Percentiles rank a stretch among this genome's conserved stretches.
Evolutionary conservation across 1,284 basidiomycete species (phyloP).

Genomic region (Moesziomyces sp.): DNA sequence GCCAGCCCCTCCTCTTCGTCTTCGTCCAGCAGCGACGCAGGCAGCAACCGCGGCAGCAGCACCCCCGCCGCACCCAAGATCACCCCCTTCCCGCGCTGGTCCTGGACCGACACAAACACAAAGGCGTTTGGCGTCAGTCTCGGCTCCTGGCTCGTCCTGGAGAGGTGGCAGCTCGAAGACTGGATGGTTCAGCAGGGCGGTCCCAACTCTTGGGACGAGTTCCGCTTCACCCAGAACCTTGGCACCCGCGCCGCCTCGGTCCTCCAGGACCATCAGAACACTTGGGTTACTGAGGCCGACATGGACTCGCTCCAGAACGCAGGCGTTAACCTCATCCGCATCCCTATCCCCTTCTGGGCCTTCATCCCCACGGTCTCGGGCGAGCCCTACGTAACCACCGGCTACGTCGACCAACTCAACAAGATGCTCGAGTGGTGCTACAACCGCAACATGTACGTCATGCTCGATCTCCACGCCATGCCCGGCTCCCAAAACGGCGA

Average conservation of each 20-base stretch:
- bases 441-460: slow-evolving; percentile 68
- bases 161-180: slow-evolving; percentile 69
- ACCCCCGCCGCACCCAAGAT: slow-evolving; percentile 26
- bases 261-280: slow-evolving; percentile 66
- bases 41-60: slow-evolving; percentile 5
- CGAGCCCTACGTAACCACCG: slow-evolving; percentile 56
- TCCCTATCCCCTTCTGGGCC: slow-evolving; percentile 68
- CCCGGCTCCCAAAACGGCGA: slow-evolving; percentile 69
- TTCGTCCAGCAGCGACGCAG: slow-evolving; percentile 7
- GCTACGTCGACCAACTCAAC: slow-evolving; percentile 55
- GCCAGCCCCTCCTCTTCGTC: slow-evolving; percentile 1
- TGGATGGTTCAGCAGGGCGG: slow-evolving; percentile 68
- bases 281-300: slow-evolving; percentile 68
- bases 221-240: slow-evolving; percentile 60
- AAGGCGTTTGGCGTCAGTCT: slow-evolving; percentile 65
- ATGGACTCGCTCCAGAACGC: slow-evolving; percentile 62
- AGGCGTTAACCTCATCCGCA: slow-evolving; percentile 67
- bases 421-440: slow-evolving; percentile 65
- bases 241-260: slow-evolving; percentile 49
- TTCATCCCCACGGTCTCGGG: slow-evolving; percentile 56
- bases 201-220: slow-evolving; percentile 68
- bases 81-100: slow-evolving; percentile 57
- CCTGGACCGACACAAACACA: slow-evolving; percentile 60
- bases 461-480: slow-evolving; percentile 69
- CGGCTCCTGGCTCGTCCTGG: slow-evolving; percentile 65